phyloP scores from a whole-genome alignment of 306 rosid species.

The Lithocarpus polystachyus region DNA sequence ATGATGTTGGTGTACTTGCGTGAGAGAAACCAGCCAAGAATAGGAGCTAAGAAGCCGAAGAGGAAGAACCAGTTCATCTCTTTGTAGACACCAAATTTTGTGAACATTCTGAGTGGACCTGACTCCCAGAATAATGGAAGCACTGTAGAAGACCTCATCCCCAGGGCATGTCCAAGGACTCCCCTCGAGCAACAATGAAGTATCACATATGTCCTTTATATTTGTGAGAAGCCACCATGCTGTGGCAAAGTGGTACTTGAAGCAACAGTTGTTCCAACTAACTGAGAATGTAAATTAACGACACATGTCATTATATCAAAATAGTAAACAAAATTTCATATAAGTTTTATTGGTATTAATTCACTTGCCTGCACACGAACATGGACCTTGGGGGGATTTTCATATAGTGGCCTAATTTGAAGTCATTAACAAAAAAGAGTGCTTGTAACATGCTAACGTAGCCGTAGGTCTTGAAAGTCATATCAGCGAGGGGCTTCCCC shows the following conservation, averaged over 20 bases:
- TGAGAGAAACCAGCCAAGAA: constrained; percentile 48
- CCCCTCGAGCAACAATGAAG: constrained; percentile 28
- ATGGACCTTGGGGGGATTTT: constrained; percentile 19
- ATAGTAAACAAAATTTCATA: neutral
- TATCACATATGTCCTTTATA: constrained; percentile 46
- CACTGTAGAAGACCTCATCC: constrained; percentile 57
- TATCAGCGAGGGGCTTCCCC: too few species aligned
- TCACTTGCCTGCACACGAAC: constrained; percentile 59
- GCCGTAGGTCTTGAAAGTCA: too few species aligned
- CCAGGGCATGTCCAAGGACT: constrained; percentile 85
- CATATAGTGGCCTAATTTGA: too few species aligned
- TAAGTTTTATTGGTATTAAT: neutral
- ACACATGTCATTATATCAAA: neutral
- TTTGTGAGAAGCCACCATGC: constrained; percentile 72
- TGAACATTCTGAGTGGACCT: constrained; percentile 68
- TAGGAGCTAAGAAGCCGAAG: constrained; percentile 47
- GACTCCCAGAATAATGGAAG: constrained; percentile 80
- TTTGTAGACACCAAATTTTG: constrained; percentile 40
- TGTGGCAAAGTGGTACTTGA: constrained; percentile 45
- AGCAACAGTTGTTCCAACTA: constrained; percentile 57
- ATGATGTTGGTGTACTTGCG: constrained; percentile 39
- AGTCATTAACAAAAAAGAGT: too few species aligned
- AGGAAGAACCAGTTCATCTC: constrained; percentile 66
- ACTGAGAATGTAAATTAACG: constrained; percentile 11
- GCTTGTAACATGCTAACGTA: too few species aligned